Base-by-base conservation (phyloP, 176 grass and related monocot genomes). In the Alopecurus myosuroides region DNA sequence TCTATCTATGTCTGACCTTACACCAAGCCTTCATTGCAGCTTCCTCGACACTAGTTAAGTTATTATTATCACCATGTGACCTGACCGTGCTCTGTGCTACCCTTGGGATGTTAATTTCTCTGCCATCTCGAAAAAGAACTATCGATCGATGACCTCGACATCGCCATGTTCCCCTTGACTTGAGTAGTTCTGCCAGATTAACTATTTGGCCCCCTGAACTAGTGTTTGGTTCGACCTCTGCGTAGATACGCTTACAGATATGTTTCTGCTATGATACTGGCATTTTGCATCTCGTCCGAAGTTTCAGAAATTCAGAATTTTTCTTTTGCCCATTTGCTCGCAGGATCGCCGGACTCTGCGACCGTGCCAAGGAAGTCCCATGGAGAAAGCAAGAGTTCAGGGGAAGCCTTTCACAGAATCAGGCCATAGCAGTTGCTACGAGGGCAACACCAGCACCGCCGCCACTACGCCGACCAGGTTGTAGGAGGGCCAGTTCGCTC, bases 271-370 rank as follows among this genome's bases (percentile, higher is more conserved):
- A 17, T 50, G 20, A 23, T 44, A 55, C 45, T 22, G 25, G 30
- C 11, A 23, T 42, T 44, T 19, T 37, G 2, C 77, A 51, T 80
- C 49, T 20, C 73, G 51, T 40, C 69, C 28, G 7, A 65, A 52
- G 77, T n/a, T 79, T 74, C 76, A 88, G 65, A 53, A 49, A 8
- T 4, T 60, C 17, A 72, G 13, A 3, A 0, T 23, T 19, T 40
- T 7, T n/a, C n/a, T n/a, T 82, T 46, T 55, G 34, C 34, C 0
- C 34, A 1, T 56, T 0, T 37, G 6, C 12, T 53, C 51, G 22
- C 81, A 99, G 93, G 97, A 99, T n/a, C 97, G 93, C 14, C 91
- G 82, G 33, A 36, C 57, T 34, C 78, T 83, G 13, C 78, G 87
- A 55, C 88, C 86, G 3, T 84, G 89, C 82, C 64, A 86, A 65